Evolutionary conservation across 1,284 basidiomycete genomes (phyloP).

Genomic region (Ganoderma meredithae): DNA sequence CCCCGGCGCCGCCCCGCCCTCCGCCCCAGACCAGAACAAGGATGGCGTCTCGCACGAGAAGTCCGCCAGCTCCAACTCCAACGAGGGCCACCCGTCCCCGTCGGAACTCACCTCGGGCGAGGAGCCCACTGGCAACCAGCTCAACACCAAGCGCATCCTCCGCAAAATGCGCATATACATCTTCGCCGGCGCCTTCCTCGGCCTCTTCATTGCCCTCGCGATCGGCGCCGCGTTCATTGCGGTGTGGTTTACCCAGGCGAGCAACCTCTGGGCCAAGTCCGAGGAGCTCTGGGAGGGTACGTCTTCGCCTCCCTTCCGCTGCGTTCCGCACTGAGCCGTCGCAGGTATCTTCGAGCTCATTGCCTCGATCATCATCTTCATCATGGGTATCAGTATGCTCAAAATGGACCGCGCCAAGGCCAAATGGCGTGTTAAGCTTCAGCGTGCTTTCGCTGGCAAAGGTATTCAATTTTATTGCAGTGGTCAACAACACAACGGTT

Average conservation of each 20-base stretch:
- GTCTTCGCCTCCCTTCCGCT: slow-evolving; percentile 16
- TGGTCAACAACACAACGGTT: neutral
- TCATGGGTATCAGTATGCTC: slow-evolving; percentile 55
- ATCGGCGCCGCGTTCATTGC: slow-evolving; percentile 84
- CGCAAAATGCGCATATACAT: slow-evolving; percentile 78
- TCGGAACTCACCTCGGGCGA: slow-evolving; percentile 36
- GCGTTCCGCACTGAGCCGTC: neutral
- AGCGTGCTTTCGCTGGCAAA: slow-evolving; percentile 75
- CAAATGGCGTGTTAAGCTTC: slow-evolving; percentile 91
- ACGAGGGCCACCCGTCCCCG: slow-evolving; percentile 19
- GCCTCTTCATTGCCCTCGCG: slow-evolving; percentile 79
- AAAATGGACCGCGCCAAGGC: slow-evolving; percentile 76
- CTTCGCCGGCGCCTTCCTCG: slow-evolving; percentile 77
- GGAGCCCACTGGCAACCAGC: slow-evolving; percentile 27
- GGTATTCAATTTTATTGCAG: slow-evolving; percentile 38
- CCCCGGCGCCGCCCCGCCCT: slow-evolving; percentile 30
- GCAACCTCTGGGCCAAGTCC: slow-evolving; percentile 73
- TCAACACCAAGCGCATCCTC: slow-evolving; percentile 49
- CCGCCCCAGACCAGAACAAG: slow-evolving; percentile 28
- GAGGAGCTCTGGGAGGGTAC: slow-evolving; percentile 79
- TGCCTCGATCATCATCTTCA: slow-evolving; percentile 80
- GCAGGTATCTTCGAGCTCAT: slow-evolving; percentile 84
- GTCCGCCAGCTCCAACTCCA: slow-evolving; percentile 23
- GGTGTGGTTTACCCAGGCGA: slow-evolving; percentile 83
- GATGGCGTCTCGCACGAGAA: slow-evolving; percentile 37